These are phyloP conservation scores for Yamadazyma blattariae DNA, from an alignment of 1,139 yeast species.

Conservation along the genomic window DNA sequence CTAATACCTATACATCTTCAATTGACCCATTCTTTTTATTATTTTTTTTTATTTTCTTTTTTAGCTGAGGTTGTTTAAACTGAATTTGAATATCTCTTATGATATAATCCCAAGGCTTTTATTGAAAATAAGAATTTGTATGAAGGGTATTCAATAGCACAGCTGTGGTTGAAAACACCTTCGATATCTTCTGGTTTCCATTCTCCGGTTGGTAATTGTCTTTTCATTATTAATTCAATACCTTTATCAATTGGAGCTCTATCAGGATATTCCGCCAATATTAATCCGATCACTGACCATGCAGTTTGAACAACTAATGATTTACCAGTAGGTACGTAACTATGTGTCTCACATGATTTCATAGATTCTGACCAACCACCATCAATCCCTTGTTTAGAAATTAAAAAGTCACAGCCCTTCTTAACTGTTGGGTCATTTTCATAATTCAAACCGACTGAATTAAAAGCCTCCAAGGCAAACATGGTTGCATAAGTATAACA, in stretches of 20 bases:
- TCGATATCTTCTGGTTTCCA: conserved; percentile 85
- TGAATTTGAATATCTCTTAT: too few relatives aligned
- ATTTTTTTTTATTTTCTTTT: too few relatives aligned
- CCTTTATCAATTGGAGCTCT: conserved; percentile 61
- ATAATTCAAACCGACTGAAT: conserved; percentile 65
- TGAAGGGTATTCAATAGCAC: conserved; percentile 95
- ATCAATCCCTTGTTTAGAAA: conserved; percentile 70
- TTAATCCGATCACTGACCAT: conserved; percentile 84
- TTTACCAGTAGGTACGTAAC: conserved; percentile 54
- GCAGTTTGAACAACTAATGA: conserved; percentile 88
- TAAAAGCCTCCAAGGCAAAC: conserved; percentile 95
- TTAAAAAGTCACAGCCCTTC: conserved; percentile 82
- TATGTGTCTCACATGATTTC: conserved; percentile 79
- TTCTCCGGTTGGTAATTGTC: conserved; percentile 77
- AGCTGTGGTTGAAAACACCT: conserved; percentile 91
- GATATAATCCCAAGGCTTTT: conserved; percentile 86
- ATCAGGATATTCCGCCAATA: conserved; percentile 81
- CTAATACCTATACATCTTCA: too few relatives aligned
- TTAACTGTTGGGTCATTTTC: conserved; percentile 58
- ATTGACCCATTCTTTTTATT: too few relatives aligned
- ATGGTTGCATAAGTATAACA: conserved; percentile 95
- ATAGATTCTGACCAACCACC: conserved; percentile 98
- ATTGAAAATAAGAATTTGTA: conserved; percentile 88
- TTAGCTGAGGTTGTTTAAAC: too few relatives aligned
- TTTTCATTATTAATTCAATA: conserved; percentile 56